Evolutionary conservation across 768 basidiomycete species (phyloP), one percentile per base, ranked within the genome.

Genomic region (Rhizopogon vesiculosus): DNA sequence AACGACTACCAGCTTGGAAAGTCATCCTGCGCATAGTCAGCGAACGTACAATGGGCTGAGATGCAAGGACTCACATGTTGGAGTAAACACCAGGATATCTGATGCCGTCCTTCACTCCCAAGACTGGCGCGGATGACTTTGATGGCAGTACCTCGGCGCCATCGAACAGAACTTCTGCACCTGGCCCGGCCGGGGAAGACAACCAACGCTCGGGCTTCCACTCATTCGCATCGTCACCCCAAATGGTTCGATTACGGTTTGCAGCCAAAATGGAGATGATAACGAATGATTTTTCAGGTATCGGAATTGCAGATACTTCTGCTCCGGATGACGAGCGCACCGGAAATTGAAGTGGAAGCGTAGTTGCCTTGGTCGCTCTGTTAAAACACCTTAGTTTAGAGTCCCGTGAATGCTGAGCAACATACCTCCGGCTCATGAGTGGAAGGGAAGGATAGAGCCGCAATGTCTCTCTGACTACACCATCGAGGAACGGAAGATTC

Each of bases 181-280:
- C 55, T 25, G 45, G 35, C 12, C 3, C 35, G 6, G 48, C 53
- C n/a, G 58, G 55, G 15, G 62, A 58, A 28, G 52, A 40, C 6
- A 79, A 48, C 78, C 78, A 81, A 42, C 80, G 61, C 58, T 77
- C 71, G 15, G 80, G 79, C 53, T 72, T 76, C 78, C 78, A 80
- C 53, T 76, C 67, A 48, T 71, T 48, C 12, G 62, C 63, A 51
- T 70, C 64, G 15, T 49, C 45, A 4, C 79, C 80, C 79, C 79
- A 80, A 0, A 79, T 67, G 3, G 66, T 67, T 55, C 73, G 70
- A 9, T 77, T 62, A 6, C 77, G 65, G 56, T 80, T 79, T 33
- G 67, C 69, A 2, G 72, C 74, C 2, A 69, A 65, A 29, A 79
- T 76, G 1, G 73, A 65, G 15, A 78, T 64, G 54, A 79, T 74